Percentiles rank a stretch among this genome's conserved stretches.
These are phyloP conservation scores for Aspergillus quadricinctus DNA, from an alignment of 2,329 filamentous ascomycete genomes.

Conservation along the genomic window DNA sequence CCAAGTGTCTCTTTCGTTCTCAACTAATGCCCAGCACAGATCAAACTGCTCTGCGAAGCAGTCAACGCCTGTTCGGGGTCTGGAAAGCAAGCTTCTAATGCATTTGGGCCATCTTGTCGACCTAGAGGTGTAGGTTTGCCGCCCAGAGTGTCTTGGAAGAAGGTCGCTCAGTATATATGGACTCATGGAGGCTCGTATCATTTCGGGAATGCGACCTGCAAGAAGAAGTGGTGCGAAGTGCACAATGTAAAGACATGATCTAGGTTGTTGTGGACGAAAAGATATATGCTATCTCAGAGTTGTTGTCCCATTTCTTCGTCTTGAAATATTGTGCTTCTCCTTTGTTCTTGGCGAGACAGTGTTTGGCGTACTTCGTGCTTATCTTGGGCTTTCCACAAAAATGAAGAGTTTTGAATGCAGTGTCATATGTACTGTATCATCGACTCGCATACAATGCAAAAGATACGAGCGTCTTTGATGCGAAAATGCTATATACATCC, in stretches of 20 bases:
- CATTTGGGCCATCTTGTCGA: conserved; percentile 2
- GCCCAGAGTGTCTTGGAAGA: conserved; percentile 56
- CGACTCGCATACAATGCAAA: neutral
- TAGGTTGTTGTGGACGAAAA: neutral
- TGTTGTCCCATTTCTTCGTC: neutral
- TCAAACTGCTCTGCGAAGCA: conserved; percentile 38
- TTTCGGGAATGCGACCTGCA: conserved; percentile 59
- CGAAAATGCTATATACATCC: neutral
- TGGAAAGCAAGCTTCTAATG: conserved; percentile 1
- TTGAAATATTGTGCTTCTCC: neutral
- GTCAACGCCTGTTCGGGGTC: conserved; percentile 26
- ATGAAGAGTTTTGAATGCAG: neutral
- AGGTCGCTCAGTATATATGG: conserved; percentile 51
- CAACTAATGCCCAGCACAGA: conserved; percentile 21
- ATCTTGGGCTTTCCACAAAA: neutral
- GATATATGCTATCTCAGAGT: neutral
- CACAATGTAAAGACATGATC: conserved; percentile 20
- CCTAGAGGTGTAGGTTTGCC: conserved; percentile 11
- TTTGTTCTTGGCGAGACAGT: neutral
- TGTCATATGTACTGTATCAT: neutral
- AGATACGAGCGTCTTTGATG: neutral
- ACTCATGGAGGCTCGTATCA: conserved; percentile 52
- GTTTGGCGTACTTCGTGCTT: neutral
- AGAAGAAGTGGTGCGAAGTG: conserved; percentile 57
- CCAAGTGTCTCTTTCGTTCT: neutral